Evolutionary conservation across 352 stramenopile genomes (phyloP).

Genomic region (Globisporangium irregulare): DNA sequence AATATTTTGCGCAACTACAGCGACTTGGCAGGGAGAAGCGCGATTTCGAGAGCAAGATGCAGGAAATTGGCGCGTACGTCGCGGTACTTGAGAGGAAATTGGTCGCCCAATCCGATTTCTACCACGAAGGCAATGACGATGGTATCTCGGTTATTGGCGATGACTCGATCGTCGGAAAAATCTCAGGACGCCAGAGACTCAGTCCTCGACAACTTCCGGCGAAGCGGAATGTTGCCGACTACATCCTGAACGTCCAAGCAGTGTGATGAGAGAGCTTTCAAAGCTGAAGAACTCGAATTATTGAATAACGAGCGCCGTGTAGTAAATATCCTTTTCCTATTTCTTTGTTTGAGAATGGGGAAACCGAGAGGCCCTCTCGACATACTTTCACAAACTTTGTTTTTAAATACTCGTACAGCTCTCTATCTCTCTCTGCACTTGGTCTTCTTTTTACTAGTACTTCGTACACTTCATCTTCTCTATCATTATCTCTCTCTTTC

Average conservation of each 20-base stretch:
- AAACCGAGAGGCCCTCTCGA: not conserved
- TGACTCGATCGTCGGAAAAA: too few species aligned
- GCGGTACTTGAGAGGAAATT: conserved; percentile 35
- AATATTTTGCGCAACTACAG: conserved; percentile 29
- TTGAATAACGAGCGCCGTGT: too few species aligned
- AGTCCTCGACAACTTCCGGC: not conserved
- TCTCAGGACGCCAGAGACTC: not conserved
- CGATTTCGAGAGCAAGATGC: conserved; percentile 19
- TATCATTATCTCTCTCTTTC: not conserved
- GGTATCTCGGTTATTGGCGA: too few species aligned
- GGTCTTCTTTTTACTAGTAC: too few species aligned
- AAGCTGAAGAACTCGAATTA: not conserved
- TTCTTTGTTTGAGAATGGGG: too few species aligned
- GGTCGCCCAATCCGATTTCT: not conserved
- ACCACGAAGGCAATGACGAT: too few species aligned
- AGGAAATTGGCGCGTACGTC: conserved; percentile 23
- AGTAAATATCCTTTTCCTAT: too few species aligned
- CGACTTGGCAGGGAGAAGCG: conserved; percentile 29
- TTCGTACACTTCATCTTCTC: too few species aligned
- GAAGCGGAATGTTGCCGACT: not conserved
- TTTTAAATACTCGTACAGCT: not conserved
- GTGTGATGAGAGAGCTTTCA: not conserved
- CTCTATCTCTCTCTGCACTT: not conserved
- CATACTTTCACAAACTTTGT: not conserved
- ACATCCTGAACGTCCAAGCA: conserved; percentile 8